phyloP scores from a whole-genome alignment of 148 eudicot species.

The Silene latifolia region DNA sequence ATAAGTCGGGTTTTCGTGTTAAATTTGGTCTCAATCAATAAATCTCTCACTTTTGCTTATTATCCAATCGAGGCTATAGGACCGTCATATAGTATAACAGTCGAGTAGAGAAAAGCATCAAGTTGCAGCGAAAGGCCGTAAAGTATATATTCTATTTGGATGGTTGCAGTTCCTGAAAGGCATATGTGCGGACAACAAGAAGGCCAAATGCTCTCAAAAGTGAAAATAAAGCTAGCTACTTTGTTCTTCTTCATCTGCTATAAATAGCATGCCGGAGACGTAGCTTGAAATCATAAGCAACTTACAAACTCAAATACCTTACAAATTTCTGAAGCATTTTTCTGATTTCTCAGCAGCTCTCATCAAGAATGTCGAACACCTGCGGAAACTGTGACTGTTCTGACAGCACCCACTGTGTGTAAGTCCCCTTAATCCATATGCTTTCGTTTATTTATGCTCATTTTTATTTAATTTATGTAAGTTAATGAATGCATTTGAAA shows the following conservation, averaged over 20 bases:
- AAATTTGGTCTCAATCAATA: no score
- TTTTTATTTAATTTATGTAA: no score
- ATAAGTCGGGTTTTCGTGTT: not conserved
- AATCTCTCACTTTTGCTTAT: no score
- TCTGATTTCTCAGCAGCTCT: not conserved
- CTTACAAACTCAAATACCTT: not conserved
- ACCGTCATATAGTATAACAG: no score
- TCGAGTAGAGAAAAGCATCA: not conserved
- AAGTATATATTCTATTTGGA: conserved; percentile 13
- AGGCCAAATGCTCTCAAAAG: not conserved
- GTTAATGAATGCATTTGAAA: no score
- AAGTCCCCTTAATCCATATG: conserved; percentile 17
- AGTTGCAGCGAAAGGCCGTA: not conserved
- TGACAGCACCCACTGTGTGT: conserved; percentile 48
- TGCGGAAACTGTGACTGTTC: conserved; percentile 49
- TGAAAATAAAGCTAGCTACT: not conserved
- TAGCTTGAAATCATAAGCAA: not conserved
- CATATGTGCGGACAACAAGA: not conserved
- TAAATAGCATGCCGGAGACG: not conserved
- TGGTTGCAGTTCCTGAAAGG: conserved; percentile 8
- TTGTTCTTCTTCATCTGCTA: not conserved
- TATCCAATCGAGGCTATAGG: no score
- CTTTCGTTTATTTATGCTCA: no score
- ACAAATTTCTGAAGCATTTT: not conserved
- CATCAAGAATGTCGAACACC: conserved; percentile 41